Percentiles rank a stretch among this genome's conserved stretches.
phyloP scores from a whole-genome alignment of 352 stramenopile species.

The Pythium inflatum region DNA sequence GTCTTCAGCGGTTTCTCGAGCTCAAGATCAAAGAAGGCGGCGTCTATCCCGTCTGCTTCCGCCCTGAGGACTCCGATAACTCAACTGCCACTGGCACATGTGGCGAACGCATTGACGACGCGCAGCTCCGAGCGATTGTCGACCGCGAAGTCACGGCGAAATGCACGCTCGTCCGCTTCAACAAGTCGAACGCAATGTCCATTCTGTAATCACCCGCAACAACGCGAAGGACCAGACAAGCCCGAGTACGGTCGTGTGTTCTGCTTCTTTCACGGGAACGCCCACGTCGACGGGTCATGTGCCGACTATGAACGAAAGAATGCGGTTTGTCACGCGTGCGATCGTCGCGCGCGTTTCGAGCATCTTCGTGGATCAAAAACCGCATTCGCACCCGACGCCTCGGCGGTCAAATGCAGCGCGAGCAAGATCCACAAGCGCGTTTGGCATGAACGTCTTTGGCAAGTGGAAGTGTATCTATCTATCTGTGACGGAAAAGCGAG shows the following conservation, averaged over 20 bases:
- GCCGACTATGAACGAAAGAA: constrained; percentile 15
- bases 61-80: constrained; percentile 8
- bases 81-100: no score
- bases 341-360: constrained; percentile 18
- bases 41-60: constrained; percentile 76
- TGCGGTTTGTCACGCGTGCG: constrained; percentile 5
- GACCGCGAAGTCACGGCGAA: constrained; percentile 1
- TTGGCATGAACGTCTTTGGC: no score
- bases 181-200: constrained; percentile 21
- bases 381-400: no score
- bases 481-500: no score
- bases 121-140: constrained; percentile 3
- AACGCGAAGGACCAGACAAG: neutral
- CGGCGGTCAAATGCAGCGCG: no score
- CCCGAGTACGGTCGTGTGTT: neutral
- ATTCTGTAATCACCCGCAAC: constrained; percentile 2
- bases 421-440: no score
- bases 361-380: no score
- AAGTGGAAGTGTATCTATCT: no score
- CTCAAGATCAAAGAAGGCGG: constrained; percentile 72
- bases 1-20: constrained; percentile 60
- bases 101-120: no score
- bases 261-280: constrained; percentile 1
- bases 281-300: neutral
- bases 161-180: constrained; percentile 14